Evolutionary conservation across 73 alveolate species (phyloP), one percentile per base, ranked within the genome.

Genomic region (Diophrys sp.): DNA sequence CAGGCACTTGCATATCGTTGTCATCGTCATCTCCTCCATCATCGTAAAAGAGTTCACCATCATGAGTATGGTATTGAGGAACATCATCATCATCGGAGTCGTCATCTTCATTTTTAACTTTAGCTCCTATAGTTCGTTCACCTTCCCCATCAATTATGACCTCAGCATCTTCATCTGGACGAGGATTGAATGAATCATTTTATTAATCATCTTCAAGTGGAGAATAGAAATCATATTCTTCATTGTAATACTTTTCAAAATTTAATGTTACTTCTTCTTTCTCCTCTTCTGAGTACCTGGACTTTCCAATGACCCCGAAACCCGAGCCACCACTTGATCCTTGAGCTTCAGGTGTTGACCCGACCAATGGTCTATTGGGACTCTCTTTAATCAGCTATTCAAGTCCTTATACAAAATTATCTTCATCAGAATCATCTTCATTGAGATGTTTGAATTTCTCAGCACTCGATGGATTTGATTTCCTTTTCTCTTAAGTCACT

Each of bases 1-100:
- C 5, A 11, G 62, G 62, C n/a, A 44, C 62, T 18, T 44, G n/a
- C 62, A 44, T 44, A 44, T 44, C 62, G 18, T 44, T 44, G 18
- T 44, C 62, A 44, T 44, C 62, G 62, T 44, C 62, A n/a, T n/a
- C n/a, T n/a, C n/a, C n/a, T 44, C 62, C 62, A 44, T 44, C 62
- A 11, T 44, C 62, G 62, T 44, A 44, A 44, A 44, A 44, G 5
- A 11, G 5, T 18, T 44, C 62, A 44, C 62, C 62, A 44, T 44
- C 62, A 11, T 18, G n/a, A 11, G 62, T 18, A 44, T 44, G 62
- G 62, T 44, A 44, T 44, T 44, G 18, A 44, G 62, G 62, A 5
- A 44, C 5, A 11, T 44, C n/a, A n/a, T n/a, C 62, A 44, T 44
- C 62, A 44, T 44, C 62, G 5, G n/a, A 5, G 18, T 44, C 62